Conservation (phyloP, 192 early-diverging fungal genomes). For the Coemansia sp. region DNA sequence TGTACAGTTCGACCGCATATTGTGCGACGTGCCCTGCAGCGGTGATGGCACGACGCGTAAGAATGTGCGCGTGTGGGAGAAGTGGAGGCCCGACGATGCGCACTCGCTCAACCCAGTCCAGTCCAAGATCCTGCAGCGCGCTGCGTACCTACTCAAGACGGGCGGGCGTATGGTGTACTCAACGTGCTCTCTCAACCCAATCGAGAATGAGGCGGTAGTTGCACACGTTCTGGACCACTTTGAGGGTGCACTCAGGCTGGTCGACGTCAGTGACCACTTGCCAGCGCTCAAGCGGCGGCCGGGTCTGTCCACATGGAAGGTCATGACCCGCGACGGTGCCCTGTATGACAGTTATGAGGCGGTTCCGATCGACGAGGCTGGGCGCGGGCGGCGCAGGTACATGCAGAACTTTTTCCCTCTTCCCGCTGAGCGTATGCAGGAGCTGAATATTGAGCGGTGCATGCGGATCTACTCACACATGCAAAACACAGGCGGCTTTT, state of each 20-base stretch:
- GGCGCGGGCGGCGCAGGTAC: slow-evolving; percentile 47
- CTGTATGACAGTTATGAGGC: slow-evolving; percentile 54
- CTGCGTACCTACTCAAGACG: slow-evolving; percentile 79
- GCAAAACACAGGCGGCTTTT: slow-evolving; percentile 98
- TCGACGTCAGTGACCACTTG: slow-evolving; percentile 84
- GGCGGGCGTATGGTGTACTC: slow-evolving; percentile 95
- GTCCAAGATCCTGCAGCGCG: slow-evolving; percentile 83
- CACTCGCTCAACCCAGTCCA: slow-evolving; percentile 84
- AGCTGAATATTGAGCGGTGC: slow-evolving; percentile 68
- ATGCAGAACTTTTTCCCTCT: slow-evolving; percentile 61
- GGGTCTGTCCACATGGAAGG: slow-evolving; percentile 87
- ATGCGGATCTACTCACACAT: slow-evolving; percentile 88
- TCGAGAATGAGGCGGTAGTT: slow-evolving; percentile 97
- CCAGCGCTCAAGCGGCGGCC: slow-evolving; percentile 74
- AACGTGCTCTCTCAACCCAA: slow-evolving; percentile 97
- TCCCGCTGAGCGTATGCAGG: slow-evolving; percentile 53
- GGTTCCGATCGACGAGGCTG: slow-evolving; percentile 27
- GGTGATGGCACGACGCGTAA: slow-evolving; percentile 98
- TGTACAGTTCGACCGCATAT: slow-evolving; percentile 93
- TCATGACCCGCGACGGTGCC: slow-evolving; percentile 69
- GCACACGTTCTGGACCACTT: slow-evolving; percentile 69
- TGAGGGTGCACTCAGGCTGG: slow-evolving; percentile 70
- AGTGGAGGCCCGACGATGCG: slow-evolving; percentile 74
- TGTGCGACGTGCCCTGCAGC: slow-evolving; percentile 96
- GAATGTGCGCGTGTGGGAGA: slow-evolving; percentile 88